Evolutionary conservation across 768 basidiomycete species (phyloP), one percentile per base, ranked within the genome.

Genomic region (Mrakia gelida): DNA sequence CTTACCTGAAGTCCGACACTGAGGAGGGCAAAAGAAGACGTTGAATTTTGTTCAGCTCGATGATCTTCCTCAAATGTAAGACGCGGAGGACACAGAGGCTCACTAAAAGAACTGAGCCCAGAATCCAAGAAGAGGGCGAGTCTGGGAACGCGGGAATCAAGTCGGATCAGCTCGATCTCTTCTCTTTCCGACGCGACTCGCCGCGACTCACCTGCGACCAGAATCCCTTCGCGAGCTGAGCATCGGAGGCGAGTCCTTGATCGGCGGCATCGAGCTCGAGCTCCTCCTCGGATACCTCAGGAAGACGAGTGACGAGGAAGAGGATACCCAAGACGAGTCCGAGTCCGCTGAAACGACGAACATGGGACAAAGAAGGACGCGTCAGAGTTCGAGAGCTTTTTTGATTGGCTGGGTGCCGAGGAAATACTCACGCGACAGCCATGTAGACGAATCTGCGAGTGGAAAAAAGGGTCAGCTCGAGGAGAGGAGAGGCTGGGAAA

Each of bases 281-380:
- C 28, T 88, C 89, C 73, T 89, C 90, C 81, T 91, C 89, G 4
- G 89, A 89, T 75, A 91, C 90, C 82, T 92, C 91, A 2, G 91
- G 91, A 26, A 92, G 85, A 70, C 87, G 81, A 82, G 89, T 89
- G 83, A 91, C 90, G 84, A 90, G 88, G 86, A 92, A 92, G 43
- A 91, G 83, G 75, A 89, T 82, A 79, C 90, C 91, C 32, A 92
- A 86, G 43, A 87, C 81, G 34, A 90, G 75, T 30, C 91, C 91
- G 43, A 92, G 87, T 32, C 87, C 81, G 59, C 54, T 56, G 52
- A 15, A 54, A 23, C 23, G 38, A 38, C 38, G 38, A 38, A 3
- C 4, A 15, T 2, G 52, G 52, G 52, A 4, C 16, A 15, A 54
- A 15, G 52, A 54, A 8, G 38, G 52, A 16, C 52, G 52, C 52